These are phyloP conservation scores for Forsythia suspensa DNA, from an alignment of 257 asterid species.

Conservation along the genomic window DNA sequence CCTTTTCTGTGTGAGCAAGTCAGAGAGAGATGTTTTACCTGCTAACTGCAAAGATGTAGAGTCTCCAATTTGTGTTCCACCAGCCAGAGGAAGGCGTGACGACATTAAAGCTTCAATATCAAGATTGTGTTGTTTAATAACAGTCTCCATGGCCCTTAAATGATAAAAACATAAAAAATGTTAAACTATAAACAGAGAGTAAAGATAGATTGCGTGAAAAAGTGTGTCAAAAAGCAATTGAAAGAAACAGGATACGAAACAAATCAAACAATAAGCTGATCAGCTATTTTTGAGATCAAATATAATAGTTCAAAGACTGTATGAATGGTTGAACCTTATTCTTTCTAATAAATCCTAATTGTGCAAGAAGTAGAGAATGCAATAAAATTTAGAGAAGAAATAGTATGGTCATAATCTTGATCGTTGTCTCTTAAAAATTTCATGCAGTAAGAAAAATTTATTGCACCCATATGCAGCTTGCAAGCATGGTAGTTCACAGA, in stretches of 20 bases:
- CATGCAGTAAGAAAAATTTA: conserved; percentile 19
- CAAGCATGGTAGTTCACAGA: conserved; percentile 13
- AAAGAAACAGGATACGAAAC: conserved; percentile 13
- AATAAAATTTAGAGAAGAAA: background rate
- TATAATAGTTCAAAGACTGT: background rate
- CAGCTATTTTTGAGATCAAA: conserved; percentile 1
- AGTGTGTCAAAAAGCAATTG: background rate
- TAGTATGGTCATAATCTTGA: background rate
- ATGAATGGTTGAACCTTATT: background rate
- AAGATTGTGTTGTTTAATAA: conserved; percentile 86
- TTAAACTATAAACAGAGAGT: background rate
- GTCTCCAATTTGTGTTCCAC: conserved; percentile 81
- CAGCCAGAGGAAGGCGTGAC: conserved; percentile 68
- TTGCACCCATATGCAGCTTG: conserved; percentile 14
- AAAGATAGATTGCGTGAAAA: conserved; percentile 13
- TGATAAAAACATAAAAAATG: conserved; percentile 15
- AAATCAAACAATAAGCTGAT: conserved; percentile 17
- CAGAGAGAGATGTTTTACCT: conserved; percentile 42
- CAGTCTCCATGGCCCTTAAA: conserved; percentile 99
- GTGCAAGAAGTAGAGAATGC: background rate
- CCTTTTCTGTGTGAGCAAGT: conserved; percentile 1
- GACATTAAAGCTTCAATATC: conserved; percentile 90
- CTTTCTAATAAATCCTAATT: conserved; percentile 10
- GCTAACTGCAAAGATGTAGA: conserved; percentile 70
- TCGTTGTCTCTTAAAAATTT: conserved; percentile 17